Evolutionary conservation across 2,329 filamentous ascomycete genomes (phyloP).

Genomic region (Aphanocladium album): DNA sequence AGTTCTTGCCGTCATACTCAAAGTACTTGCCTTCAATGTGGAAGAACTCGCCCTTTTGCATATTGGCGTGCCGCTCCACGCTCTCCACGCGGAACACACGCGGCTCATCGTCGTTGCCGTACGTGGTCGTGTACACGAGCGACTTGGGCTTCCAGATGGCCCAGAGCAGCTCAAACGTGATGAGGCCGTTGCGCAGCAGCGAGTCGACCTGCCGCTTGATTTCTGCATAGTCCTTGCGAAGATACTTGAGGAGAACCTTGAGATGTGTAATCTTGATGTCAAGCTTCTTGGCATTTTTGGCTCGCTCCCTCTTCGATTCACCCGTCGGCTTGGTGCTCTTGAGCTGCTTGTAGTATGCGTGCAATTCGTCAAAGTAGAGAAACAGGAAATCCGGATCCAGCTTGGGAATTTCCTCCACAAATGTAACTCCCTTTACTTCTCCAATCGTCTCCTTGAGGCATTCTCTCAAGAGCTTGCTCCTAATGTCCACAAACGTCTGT

Average conservation of each 20-base stretch:
- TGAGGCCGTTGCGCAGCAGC: conserved; percentile 73
- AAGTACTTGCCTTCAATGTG: conserved; percentile 73
- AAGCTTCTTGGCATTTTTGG: conserved; percentile 55
- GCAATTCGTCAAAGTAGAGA: conserved; percentile 73
- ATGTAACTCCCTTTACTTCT: conserved; percentile 52
- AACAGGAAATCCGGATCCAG: conserved; percentile 68
- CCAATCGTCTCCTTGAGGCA: conserved; percentile 42
- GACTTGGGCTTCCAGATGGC: conserved; percentile 85
- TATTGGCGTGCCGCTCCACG: conserved; percentile 62
- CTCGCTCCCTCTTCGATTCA: conserved; percentile 50
- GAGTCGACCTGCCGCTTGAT: conserved; percentile 74
- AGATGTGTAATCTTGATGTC: conserved; percentile 58
- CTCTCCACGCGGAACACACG: conserved; percentile 78
- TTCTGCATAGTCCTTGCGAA: conserved; percentile 76
- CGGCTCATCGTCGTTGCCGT: conserved; percentile 70
- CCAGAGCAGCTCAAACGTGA: conserved; percentile 86
- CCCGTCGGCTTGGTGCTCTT: conserved; percentile 50
- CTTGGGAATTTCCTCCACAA: conserved; percentile 74
- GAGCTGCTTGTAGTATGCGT: conserved; percentile 56
- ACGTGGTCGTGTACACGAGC: conserved; percentile 71
- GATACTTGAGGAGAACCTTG: conserved; percentile 67
- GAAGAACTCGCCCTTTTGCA: conserved; percentile 72
- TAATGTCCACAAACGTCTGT: conserved; percentile 72
- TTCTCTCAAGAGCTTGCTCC: conserved; percentile 72
- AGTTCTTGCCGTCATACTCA: conserved; percentile 83